Evolutionary conservation across 345 rosid species (phyloP).

Genomic region (Turritis glabra): DNA sequence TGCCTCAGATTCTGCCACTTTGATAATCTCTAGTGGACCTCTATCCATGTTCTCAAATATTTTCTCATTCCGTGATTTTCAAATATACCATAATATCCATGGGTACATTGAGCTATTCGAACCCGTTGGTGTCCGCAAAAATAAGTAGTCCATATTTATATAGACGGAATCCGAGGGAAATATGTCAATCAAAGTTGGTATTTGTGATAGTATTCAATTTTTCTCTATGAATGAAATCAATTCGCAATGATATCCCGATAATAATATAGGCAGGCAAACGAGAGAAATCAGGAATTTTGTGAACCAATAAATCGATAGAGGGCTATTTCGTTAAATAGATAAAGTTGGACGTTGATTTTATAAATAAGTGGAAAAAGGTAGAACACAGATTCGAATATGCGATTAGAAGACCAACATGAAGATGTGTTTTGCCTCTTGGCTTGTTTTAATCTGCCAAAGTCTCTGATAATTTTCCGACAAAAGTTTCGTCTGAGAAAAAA

Average conservation of each 20-base stretch:
- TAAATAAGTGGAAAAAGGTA: neutral
- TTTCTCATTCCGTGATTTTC: too few species aligned
- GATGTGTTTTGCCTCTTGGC: neutral
- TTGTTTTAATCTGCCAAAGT: neutral
- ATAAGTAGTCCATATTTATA: too few species aligned
- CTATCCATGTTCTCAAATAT: too few species aligned
- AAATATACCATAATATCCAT: too few species aligned
- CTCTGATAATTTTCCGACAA: neutral
- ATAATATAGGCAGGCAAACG: neutral
- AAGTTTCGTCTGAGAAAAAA: neutral
- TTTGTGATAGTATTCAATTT: too few species aligned
- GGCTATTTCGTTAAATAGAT: neutral
- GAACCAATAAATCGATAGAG: neutral
- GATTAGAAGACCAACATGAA: slow-evolving; percentile 13
- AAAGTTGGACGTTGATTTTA: neutral
- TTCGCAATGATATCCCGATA: neutral
- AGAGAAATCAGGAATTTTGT: neutral
- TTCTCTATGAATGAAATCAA: too few species aligned
- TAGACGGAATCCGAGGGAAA: too few species aligned
- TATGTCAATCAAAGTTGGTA: too few species aligned
- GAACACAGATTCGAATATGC: slow-evolving; percentile 20
- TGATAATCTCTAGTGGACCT: too few species aligned
- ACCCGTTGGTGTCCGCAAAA: too few species aligned
- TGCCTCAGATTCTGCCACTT: too few species aligned
- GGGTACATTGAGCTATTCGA: too few species aligned